Base-by-base conservation (phyloP, 2,329 filamentous ascomycete genomes). In the Seiridium cupressi region DNA sequence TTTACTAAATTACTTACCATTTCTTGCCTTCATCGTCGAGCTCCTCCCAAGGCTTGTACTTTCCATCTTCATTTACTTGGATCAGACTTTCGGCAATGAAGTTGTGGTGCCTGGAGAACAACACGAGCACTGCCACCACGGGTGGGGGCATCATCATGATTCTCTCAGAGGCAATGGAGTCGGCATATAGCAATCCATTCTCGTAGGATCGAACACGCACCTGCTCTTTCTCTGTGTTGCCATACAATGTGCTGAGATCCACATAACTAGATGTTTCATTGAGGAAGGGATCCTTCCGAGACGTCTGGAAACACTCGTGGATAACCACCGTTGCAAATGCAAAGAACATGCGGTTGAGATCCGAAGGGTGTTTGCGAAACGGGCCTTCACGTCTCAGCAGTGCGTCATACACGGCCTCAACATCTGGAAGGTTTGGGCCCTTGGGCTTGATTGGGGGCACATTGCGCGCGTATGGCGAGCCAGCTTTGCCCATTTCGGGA, bases 401-500 rank as follows among this genome's bases (percentile, higher is more conserved):
- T 53, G 76, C 69, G 60, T 81, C 79, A 55, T 73, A 81, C 34
- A 81, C 77, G 13, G 79, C 73, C 64, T 80, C 79, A n/a, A 75
- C 73, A 62, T 81, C 78, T 46, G 79, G 79, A 18, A 81, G 69
- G 65, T 76, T 78, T n/a, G 73, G 74, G n/a, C 80, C 80, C 67
- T 83, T 81, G 4, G 79, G 73, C 65, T 79, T 79, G 62, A 73
- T 64, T 0, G 79, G 77, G 18, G 78, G 77, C 8, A 81, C 78
- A 55, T 69, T 80, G 58, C 78, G 72, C 18, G 71, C 68, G 65
- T 81, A 81, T 2, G 78, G 76, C 2, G 76, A 74, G 5, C 81
- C 80, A 11, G 81, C 81, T 65, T 81, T 82, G 63, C 81, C 81
- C 73, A 84, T 79, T 56, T 83, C 78, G 1, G 81, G 80, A 46